phyloP scores from a whole-genome alignment of 106 monocot genomes.

The Triglochin maritima region DNA sequence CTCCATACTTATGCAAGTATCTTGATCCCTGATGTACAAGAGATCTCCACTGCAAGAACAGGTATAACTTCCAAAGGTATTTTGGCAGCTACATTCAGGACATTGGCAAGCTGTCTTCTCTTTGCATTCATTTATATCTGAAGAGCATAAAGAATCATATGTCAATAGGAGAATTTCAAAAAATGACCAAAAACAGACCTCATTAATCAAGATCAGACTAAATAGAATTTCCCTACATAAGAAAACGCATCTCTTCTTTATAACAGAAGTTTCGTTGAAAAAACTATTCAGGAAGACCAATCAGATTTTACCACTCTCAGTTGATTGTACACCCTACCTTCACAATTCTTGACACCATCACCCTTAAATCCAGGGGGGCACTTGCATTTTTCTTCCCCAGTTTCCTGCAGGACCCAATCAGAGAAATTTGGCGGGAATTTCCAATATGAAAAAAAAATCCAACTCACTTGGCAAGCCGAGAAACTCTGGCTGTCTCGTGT shows the following conservation, averaged over 20 bases:
- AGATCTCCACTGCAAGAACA: conserved; percentile 23
- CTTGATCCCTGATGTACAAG: conserved; percentile 20
- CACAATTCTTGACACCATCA: conserved; percentile 56
- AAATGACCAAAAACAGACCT: no score
- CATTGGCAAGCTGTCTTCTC: conserved; percentile 29
- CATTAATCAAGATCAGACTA: no score
- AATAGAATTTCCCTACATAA: no score
- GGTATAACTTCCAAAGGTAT: conserved; percentile 24
- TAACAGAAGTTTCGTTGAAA: no score
- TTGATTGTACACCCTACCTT: conserved; percentile 35
- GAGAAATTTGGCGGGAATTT: not conserved
- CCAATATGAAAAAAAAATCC: not conserved
- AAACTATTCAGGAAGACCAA: no score
- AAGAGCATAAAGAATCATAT: not conserved
- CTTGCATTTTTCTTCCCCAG: conserved; percentile 52
- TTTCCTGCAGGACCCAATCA: conserved; percentile 26
- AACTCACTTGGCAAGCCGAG: conserved; percentile 70
- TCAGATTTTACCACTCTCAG: not conserved
- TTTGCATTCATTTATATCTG: conserved; percentile 36
- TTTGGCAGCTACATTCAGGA: conserved; percentile 20
- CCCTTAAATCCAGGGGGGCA: conserved; percentile 72
- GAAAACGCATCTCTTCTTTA: no score
- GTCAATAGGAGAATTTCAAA: no score
- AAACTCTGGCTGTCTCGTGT: conserved; percentile 34
- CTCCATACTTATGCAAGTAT: conserved; percentile 15